Base-by-base conservation (phyloP, 225 moss, liverwort and hornwort genomes). In the Ulota crispa region DNA sequence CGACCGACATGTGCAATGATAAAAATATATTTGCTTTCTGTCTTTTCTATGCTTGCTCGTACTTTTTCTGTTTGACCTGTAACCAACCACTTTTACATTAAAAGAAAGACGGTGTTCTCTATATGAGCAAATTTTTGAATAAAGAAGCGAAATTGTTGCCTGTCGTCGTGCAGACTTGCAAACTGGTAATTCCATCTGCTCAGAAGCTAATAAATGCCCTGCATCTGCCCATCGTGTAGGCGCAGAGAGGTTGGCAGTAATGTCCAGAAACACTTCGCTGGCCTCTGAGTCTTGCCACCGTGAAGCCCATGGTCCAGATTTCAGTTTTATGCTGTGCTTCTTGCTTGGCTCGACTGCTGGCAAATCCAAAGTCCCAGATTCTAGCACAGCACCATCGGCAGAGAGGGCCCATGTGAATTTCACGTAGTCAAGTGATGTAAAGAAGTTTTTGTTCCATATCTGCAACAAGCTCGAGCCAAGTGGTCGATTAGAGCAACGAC, bases 391-490 rank as follows among this genome's bases (percentile, higher is more conserved):
- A 32, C 99, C 96, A 78, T 99, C 96, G 26, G 85, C 93, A 50
- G 89, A 90, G 47, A 99, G 89, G 21, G 85, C 76, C 96, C 96
- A 99, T 30, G 85, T 75, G 57, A 92, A 87, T 42, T 80, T 81
- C 24, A 88, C 80, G 63, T 90, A 84, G 78, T 92, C 92, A 72
- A 94, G 81, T 21, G 90, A 69, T 7, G 89, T 91, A 75, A 99
- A 99, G 52, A 91, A 93, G 14, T 93, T 80, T 64, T 93, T 99
- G 85, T 95, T 96, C 93, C 92, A 91, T 55, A 99, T 92, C 99
- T 99, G 93, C 81, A 84, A 39, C 65, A 75, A 75, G 8, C 30
- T 83, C 57, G 28, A 78, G n/a, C 26, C 73, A 74, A 57, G 11
- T 61, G 47, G 80, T 52, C 23, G 41, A 81, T 80, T 60, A 76